Percentiles rank a stretch among this genome's conserved stretches.
These are phyloP conservation scores for Mortierella claussenii DNA, from an alignment of 192 early-diverging fungal species.

Conservation along the genomic window DNA sequence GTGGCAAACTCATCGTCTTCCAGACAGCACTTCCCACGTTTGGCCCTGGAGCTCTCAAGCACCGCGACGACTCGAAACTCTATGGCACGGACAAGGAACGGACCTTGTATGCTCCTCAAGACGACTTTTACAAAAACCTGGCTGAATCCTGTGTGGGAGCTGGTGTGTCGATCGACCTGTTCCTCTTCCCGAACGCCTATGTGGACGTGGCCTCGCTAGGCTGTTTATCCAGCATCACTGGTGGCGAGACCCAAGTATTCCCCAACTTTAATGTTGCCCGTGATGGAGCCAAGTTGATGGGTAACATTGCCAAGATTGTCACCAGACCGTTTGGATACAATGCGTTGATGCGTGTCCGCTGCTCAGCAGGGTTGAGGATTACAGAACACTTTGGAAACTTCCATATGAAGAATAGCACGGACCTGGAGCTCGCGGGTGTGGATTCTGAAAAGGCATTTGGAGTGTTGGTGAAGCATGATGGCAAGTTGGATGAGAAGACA, in stretches of 20 bases:
- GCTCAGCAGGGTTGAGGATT: constrained; percentile 88
- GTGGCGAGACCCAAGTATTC: constrained; percentile 87
- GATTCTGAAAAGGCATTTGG: constrained; percentile 87
- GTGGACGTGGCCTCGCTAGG: constrained; percentile 92
- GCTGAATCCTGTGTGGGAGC: constrained; percentile 82
- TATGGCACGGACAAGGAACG: constrained; percentile 94
- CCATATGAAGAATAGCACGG: constrained; percentile 90
- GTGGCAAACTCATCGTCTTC: constrained; percentile 92
- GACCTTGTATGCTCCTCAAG: constrained; percentile 86
- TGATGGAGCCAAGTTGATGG: constrained; percentile 77
- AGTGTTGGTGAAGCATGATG: constrained; percentile 86
- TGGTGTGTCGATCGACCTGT: constrained; percentile 90
- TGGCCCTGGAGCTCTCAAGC: constrained; percentile 89
- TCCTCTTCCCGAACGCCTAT: constrained; percentile 89
- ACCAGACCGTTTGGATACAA: constrained; percentile 88
- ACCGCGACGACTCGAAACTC: constrained; percentile 89
- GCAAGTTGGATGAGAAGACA: constrained; percentile 85
- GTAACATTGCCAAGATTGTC: constrained; percentile 79
- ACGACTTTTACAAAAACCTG: constrained; percentile 86
- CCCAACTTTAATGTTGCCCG: constrained; percentile 80
- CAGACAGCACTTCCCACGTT: constrained; percentile 87
- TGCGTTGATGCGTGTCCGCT: constrained; percentile 87
- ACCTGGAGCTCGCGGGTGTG: constrained; percentile 92
- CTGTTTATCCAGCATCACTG: constrained; percentile 82
- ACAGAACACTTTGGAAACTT: constrained; percentile 95